These are phyloP conservation scores for Coniosporium apollinis DNA, from an alignment of 495 filamentous ascomycete genomes.

Conservation along the genomic window DNA sequence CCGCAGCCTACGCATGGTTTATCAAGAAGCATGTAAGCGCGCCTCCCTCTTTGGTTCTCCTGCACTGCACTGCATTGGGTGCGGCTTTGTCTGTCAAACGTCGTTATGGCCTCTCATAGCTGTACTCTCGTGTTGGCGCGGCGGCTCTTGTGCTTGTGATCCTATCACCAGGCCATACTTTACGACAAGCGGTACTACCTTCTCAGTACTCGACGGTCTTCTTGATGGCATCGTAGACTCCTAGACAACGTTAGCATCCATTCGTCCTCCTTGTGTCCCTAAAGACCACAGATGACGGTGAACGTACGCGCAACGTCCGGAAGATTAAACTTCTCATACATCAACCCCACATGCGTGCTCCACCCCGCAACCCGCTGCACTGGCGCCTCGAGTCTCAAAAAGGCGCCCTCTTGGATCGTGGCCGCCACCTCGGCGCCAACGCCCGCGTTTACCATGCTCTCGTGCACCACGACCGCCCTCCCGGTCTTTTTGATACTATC, in stretches of 20 bases:
- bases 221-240: conserved; percentile 50
- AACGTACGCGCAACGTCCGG: conserved; percentile 83
- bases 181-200: no score
- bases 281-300: background rate
- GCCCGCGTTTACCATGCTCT: conserved; percentile 89
- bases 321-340: conserved; percentile 68
- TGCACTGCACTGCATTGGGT: no score
- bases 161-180: no score
- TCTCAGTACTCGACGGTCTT: conserved; percentile 40
- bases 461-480: conserved; percentile 80
- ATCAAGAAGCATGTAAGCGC: no score
- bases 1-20: no score
- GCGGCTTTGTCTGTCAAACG: no score
- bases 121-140: no score
- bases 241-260: conserved; percentile 21
- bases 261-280: background rate
- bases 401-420: conserved; percentile 78
- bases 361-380: conserved; percentile 83
- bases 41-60: no score
- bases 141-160: no score
- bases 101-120: no score
- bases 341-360: conserved; percentile 69
- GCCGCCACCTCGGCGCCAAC: conserved; percentile 87
- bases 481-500: conserved; percentile 83
- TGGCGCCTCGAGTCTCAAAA: conserved; percentile 79